Base-by-base conservation (phyloP, 2,329 filamentous ascomycete genomes). In the Neocucurbitaria cava region DNA sequence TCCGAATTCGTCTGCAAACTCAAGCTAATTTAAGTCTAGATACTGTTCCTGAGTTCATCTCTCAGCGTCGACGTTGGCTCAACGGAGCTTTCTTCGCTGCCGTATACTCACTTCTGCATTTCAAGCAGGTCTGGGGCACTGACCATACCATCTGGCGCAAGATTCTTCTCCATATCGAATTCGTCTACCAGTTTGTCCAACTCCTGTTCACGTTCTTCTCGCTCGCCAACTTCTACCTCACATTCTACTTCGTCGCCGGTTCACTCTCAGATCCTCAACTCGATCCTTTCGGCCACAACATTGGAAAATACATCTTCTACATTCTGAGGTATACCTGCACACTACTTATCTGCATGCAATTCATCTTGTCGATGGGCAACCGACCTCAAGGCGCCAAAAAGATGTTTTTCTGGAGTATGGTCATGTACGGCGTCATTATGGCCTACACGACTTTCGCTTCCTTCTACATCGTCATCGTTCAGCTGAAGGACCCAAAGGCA, bases 1-100 rank as follows among this genome's bases (percentile, higher is more conserved):
- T 6, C 35, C 11, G 26, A 18, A 7, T 24, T 18, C 24, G 7
- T 10, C 9, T 20, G 11, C 17, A 41, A 21, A 45, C 24, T 18
- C 10, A 48, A 41, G 56, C 59, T 58, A 46, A 54, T 24, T n/a
- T 24, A 6, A 2, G 2, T 1, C 0, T 15, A 91, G 95, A 99
- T 76, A 78, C 91, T 8, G 91, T 99, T 1, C 93, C 96, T 1
- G 95, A 99, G 69, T 99, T 99, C 71, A 93, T 99, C 70, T 98
- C 93, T 0, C 95, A 99, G 72, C 89, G 95, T 71, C 87, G 95
- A 72, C 87, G 95, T 76, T 99, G 95, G 95, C 87, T 99, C 58
- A 99, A 99, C 74, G 95, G 95, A 72, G 95, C 95, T 63, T 99
- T 99, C 81, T 99, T 99, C 74, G 96, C 95, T 0, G 95, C 95